phyloP scores from a whole-genome alignment of 2,329 filamentous ascomycete species.

The Xylaria hypoxylon region DNA sequence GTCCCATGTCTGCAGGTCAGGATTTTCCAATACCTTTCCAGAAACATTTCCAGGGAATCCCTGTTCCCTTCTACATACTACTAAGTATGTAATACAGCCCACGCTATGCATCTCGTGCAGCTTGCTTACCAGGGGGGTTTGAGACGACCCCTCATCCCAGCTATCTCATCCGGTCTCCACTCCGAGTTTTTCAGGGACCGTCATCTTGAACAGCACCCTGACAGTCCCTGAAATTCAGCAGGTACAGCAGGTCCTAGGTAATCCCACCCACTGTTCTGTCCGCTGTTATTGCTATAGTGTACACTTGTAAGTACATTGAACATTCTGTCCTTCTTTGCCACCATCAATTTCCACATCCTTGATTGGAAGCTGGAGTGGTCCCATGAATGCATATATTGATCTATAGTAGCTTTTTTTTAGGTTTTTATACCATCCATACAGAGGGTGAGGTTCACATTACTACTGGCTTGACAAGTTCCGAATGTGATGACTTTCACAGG shows the following conservation, averaged over 20 bases:
- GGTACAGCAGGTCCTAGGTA: no score
- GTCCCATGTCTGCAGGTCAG: not conserved
- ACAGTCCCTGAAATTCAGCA: constrained; percentile 27
- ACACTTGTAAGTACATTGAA: no score
- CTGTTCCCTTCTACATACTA: constrained; percentile 16
- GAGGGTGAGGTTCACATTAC: no score
- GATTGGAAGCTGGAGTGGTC: no score
- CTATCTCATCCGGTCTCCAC: constrained; percentile 1
- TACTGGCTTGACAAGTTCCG: no score
- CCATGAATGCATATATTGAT: no score
- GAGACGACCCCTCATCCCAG: constrained; percentile 31
- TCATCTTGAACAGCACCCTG: not conserved
- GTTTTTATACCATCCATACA: no score
- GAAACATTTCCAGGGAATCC: constrained; percentile 27
- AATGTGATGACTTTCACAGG: no score
- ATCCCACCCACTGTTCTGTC: constrained; percentile 4
- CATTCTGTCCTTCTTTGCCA: no score
- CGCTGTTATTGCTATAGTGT: not conserved
- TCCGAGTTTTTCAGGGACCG: constrained; percentile 3
- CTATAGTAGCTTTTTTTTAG: no score
- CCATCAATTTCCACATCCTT: no score
- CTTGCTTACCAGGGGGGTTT: constrained; percentile 32
- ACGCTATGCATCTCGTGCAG: constrained; percentile 32
- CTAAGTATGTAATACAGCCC: not conserved
- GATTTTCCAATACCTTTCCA: constrained; percentile 28